These are phyloP conservation scores for Ophiocordyceps camponoti-leonardi DNA, from an alignment of 2,329 filamentous ascomycete genomes.

Conservation along the genomic window DNA sequence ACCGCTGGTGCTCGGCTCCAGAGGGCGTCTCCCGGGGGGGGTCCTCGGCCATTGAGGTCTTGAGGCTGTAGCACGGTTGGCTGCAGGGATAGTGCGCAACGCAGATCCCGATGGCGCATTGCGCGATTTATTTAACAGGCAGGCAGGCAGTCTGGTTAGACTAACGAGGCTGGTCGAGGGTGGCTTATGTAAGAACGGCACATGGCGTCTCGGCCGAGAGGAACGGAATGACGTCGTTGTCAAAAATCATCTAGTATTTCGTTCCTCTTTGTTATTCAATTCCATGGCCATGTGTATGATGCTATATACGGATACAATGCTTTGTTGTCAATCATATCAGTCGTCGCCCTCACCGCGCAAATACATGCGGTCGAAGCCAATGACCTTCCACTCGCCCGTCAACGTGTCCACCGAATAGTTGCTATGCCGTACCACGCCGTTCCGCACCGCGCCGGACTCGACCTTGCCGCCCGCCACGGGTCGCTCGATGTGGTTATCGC, in stretches of 20 bases:
- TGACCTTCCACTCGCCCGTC: constrained; percentile 8
- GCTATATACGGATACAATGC: no score
- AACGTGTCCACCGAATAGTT: constrained; percentile 31
- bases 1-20: background rate
- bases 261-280: no score
- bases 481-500: constrained; percentile 37
- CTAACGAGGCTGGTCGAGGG: background rate
- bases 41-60: background rate
- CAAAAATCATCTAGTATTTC: no score
- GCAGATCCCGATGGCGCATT: background rate
- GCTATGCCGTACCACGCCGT: constrained; percentile 21
- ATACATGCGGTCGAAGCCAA: constrained; percentile 10
- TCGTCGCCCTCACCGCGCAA: background rate
- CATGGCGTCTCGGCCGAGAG: background rate
- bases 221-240: background rate
- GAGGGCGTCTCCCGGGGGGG: background rate
- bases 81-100: background rate
- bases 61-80: background rate
- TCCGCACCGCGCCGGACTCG: constrained; percentile 38
- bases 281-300: no score
- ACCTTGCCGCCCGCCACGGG: constrained; percentile 23
- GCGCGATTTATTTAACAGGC: background rate
- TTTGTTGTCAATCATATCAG: no score
- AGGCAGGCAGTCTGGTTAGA: no score
- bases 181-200: no score